Percentiles rank a stretch among this genome's conserved stretches.
Evolutionary conservation across 371 early-diverging fungal species (phyloP).

Genomic region (Capillidium rhysosporum): DNA sequence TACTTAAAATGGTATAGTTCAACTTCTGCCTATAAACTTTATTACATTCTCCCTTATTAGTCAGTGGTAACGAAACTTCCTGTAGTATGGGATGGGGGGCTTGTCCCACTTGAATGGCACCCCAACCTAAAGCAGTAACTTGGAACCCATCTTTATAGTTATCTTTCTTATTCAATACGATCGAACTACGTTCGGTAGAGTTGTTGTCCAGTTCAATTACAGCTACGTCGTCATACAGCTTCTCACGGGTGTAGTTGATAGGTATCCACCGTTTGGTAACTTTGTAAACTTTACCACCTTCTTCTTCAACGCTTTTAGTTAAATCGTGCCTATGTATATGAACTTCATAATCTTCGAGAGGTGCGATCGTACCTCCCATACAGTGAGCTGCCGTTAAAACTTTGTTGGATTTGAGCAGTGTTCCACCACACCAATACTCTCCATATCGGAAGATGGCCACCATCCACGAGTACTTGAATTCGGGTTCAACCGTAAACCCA

Average conservation of each 20-base stretch:
- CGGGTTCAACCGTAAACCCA: conserved; percentile 3
- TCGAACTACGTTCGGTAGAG: not conserved
- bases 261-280: conserved; percentile 1
- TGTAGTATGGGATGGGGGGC: conserved; percentile 10
- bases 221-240: not conserved
- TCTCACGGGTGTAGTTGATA: not conserved
- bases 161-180: not conserved
- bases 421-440: conserved; percentile 6
- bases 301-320: not conserved
- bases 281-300: not conserved
- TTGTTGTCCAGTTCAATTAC: not conserved
- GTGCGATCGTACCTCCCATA: not conserved
- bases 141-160: conserved; percentile 9
- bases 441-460: conserved; percentile 7
- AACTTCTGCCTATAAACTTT: conserved; percentile 12
- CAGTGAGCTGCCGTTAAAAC: conserved; percentile 8
- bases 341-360: not conserved
- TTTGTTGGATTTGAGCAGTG: not conserved
- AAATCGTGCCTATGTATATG: conserved; percentile 6
- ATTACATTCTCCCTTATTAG: conserved; percentile 9
- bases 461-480: conserved; percentile 8
- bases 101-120: conserved; percentile 10
- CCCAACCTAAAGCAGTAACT: conserved; percentile 23
- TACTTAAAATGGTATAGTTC: conserved; percentile 11
- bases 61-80: conserved; percentile 11